Conservation (phyloP, 1,284 basidiomycete species). For the Leccinum insolens region DNA sequence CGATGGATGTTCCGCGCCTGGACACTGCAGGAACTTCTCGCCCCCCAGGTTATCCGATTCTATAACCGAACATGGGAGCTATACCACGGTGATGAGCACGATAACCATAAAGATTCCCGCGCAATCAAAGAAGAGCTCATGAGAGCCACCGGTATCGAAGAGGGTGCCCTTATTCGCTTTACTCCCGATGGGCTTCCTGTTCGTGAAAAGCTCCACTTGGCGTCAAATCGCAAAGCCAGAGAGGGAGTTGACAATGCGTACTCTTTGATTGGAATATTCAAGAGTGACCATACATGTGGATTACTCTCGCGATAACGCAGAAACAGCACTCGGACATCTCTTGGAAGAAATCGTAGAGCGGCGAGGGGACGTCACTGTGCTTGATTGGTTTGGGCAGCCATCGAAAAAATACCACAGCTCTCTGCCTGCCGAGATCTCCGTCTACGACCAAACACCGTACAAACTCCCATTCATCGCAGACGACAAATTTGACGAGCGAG, state of each 20-base stretch:
- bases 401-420: conserved; percentile 20
- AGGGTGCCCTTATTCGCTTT: conserved; percentile 7
- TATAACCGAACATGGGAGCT: conserved; percentile 12
- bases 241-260: conserved; percentile 17
- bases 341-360: conserved; percentile 17
- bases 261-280: conserved; percentile 19
- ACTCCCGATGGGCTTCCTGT: conserved; percentile 2
- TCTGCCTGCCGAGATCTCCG: conserved; percentile 9
- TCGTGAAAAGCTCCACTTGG: conserved; percentile 16
- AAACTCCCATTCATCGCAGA: conserved; percentile 1
- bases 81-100: neutral
- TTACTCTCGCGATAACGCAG: conserved; percentile 3
- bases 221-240: conserved; percentile 18
- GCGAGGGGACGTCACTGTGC: conserved; percentile 7
- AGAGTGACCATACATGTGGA: conserved; percentile 10
- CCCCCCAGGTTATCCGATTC: conserved; percentile 16
- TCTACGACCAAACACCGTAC: conserved; percentile 13
- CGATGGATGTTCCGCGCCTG: conserved; percentile 24
- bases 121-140: conserved; percentile 8
- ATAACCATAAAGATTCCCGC: conserved; percentile 16
- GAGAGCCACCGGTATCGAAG: neutral
- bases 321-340: conserved; percentile 16
- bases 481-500: too few relatives aligned
- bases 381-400: conserved; percentile 22
- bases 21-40: conserved; percentile 22